Conservation (phyloP, 148 eudicot genomes). For the Silene latifolia region DNA sequence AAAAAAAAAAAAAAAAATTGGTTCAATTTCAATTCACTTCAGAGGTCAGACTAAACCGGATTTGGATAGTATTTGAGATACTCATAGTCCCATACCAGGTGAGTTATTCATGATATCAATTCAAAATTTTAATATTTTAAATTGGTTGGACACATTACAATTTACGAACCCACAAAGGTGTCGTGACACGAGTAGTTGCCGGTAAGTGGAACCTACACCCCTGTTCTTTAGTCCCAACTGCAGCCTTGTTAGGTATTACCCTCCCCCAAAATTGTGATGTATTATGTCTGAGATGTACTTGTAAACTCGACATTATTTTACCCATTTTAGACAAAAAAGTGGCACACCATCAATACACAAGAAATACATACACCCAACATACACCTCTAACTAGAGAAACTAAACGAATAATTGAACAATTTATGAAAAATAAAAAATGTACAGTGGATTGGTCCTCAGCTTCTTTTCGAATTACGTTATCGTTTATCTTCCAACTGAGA, state of each 20-base stretch:
- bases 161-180: no score
- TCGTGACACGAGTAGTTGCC: no score
- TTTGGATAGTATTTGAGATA: no score
- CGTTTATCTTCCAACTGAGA: constrained; percentile 74
- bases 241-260: not conserved
- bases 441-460: constrained; percentile 23
- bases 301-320: constrained; percentile 15
- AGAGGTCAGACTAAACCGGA: no score
- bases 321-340: constrained; percentile 3
- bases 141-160: no score
- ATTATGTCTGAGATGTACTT: not conserved
- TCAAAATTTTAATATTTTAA: no score
- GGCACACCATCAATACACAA: constrained; percentile 13
- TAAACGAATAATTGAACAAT: constrained; percentile 22
- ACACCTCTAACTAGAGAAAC: constrained; percentile 19
- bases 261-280: constrained; percentile 22
- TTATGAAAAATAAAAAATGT: constrained; percentile 20
- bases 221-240: not conserved
- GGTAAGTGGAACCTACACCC: no score
- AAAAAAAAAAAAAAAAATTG: no score
- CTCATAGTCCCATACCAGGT: no score
- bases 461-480: constrained; percentile 35
- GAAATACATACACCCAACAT: constrained; percentile 25
- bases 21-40: no score
- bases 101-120: no score